Conservation (phyloP, 1,139 yeast genomes). For the Arxiozyma telluris region DNA sequence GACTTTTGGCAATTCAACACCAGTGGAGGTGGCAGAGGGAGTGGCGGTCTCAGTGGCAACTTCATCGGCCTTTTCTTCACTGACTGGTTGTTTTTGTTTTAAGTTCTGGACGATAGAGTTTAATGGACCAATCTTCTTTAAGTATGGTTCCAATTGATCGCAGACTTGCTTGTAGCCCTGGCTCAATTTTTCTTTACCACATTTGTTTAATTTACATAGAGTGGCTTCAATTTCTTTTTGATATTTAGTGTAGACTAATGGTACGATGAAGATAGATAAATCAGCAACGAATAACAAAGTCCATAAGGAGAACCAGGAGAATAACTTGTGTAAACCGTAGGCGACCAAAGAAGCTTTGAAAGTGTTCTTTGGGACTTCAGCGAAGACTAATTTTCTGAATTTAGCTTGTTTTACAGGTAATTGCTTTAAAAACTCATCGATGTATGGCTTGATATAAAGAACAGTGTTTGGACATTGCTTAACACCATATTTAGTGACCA, state of each 20-base stretch:
- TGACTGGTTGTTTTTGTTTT: constrained; percentile 67
- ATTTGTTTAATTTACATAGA: constrained; percentile 46
- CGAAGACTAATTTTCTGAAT: constrained; percentile 27
- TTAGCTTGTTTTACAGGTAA: constrained; percentile 27
- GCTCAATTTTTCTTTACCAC: constrained; percentile 48
- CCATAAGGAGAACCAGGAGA: constrained; percentile 71
- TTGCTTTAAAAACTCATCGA: constrained; percentile 24
- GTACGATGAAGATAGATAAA: constrained; percentile 61
- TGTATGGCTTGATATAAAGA: constrained; percentile 41
- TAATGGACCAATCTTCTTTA: constrained; percentile 50
- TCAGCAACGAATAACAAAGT: constrained; percentile 51
- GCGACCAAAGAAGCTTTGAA: constrained; percentile 62
- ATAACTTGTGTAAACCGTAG: constrained; percentile 60
- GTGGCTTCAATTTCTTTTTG: constrained; percentile 75
- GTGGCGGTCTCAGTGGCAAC: constrained; percentile 26
- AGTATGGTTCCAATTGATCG: constrained; percentile 42
- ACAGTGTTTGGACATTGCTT: constrained; percentile 29
- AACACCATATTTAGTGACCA: constrained; percentile 44
- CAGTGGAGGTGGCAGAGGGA: constrained; percentile 23
- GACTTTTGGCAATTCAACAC: constrained; percentile 13
- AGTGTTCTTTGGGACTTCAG: constrained; percentile 41
- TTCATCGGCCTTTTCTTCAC: constrained; percentile 28
- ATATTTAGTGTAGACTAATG: constrained; percentile 64
- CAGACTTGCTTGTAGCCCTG: constrained; percentile 46
- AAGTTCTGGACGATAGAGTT: constrained; percentile 48